Base-by-base conservation (phyloP, 2,329 filamentous ascomycete species). In the Fonsecaea erecta region DNA sequence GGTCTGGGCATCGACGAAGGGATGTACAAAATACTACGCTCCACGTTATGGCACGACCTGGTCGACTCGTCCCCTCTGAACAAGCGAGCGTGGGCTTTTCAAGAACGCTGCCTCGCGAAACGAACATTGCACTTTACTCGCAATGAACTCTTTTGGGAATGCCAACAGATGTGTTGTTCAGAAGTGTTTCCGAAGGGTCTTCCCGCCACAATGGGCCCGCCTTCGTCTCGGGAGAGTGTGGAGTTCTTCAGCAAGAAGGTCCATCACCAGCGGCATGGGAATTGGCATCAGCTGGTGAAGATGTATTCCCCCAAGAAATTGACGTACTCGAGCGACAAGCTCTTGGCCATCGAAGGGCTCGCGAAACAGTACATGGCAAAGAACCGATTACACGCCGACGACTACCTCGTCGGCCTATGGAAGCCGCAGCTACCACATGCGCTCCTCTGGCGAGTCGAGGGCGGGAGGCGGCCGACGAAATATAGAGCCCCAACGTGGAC, bases 81-180 rank as follows among this genome's bases (percentile, higher is more conserved):
- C 37, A 68, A 71, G 48, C 60, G 72, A 48, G 72, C 69, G 0
- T 74, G 72, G 72, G 65, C 64, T 11, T 70, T 73, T 40, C 68
- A 71, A 51, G 72, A 74, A 64, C 66, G 71, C 9, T 67, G 69
- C 48, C 67, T 74, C n/a, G 70, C 72, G 21, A 72, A 71, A 52
- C 63, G 72, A 18, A 73, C 70, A n/a, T 62, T 74, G 11, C 71
- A 73, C 60, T 74, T 73, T 58, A 72, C 70, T 24, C 57, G 68
- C 14, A 71, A 69, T 52, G 71, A 73, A 57, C 54, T 73, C 11
- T 60, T 73, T 4, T 72, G 72, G 69, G 72, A 73, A 62, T 80
- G 78, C 32, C 66, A 70, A 48, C 67, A 72, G 60, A 71, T 68
- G 67, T 70, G 71, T 59, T 70, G 71, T 56, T 69, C 66, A 18